Evolutionary conservation across 2,329 filamentous ascomycete species (phyloP).

Genomic region (Epichloe scottii): DNA sequence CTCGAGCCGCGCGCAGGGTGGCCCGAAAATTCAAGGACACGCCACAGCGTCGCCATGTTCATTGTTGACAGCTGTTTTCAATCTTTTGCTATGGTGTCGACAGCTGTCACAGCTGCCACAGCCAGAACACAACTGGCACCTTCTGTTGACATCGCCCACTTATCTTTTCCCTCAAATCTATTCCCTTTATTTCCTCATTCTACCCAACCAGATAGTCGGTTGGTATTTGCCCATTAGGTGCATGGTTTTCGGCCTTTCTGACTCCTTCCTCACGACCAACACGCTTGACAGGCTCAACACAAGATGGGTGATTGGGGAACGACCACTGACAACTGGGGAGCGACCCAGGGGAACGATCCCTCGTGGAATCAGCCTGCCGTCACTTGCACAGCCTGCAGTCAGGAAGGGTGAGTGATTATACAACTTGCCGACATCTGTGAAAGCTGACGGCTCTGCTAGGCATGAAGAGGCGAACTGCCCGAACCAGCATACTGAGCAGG

Average conservation of each 20-base stretch:
- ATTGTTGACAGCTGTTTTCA: neutral
- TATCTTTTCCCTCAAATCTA: neutral
- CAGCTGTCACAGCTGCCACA: neutral
- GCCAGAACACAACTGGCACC: neutral
- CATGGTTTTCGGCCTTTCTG: neutral
- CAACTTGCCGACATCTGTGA: neutral
- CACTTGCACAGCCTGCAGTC: conserved; percentile 3
- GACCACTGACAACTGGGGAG: conserved; percentile 3
- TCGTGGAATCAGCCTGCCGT: conserved; percentile 3
- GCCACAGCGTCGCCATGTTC: neutral
- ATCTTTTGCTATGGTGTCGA: neutral
- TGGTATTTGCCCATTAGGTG: neutral
- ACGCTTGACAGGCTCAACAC: neutral
- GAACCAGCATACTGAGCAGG: conserved; percentile 3
- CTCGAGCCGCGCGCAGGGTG: too few relatives aligned
- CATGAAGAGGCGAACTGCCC: conserved; percentile 6
- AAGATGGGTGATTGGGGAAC: conserved; percentile 4
- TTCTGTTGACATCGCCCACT: neutral
- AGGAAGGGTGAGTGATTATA: conserved; percentile 5
- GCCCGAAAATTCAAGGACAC: neutral
- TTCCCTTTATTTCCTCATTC: neutral
- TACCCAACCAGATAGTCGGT: neutral
- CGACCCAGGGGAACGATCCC: neutral
- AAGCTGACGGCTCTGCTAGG: neutral
- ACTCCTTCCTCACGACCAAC: neutral